phyloP scores from a whole-genome alignment of 2,329 filamentous ascomycete species.

The Alternaria brassicicola region DNA sequence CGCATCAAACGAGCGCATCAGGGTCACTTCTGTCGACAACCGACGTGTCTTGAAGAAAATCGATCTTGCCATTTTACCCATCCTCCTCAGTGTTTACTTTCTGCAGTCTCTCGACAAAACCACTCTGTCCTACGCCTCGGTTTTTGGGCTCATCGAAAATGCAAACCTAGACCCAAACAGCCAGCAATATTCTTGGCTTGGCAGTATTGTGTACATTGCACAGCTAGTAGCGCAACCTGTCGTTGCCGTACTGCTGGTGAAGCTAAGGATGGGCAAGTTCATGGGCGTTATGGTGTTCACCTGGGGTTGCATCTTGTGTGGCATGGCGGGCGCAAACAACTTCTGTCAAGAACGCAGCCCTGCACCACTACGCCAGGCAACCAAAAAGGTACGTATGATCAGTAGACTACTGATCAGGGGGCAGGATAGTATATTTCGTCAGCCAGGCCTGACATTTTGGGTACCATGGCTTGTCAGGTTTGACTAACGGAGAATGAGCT shows the following conservation, averaged over 20 bases:
- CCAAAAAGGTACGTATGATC: too few relatives aligned
- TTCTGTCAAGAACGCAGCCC: too few relatives aligned
- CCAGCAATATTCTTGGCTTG: constrained; percentile 61
- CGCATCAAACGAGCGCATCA: constrained; percentile 53
- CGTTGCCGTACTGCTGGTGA: constrained; percentile 62
- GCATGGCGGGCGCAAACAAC: constrained; percentile 65
- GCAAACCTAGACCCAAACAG: constrained; percentile 58
- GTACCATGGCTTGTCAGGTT: too few relatives aligned
- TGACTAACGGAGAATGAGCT: background rate
- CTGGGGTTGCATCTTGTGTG: constrained; percentile 64
- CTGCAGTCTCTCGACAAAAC: constrained; percentile 69
- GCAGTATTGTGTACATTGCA: constrained; percentile 60
- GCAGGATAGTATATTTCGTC: too few relatives aligned
- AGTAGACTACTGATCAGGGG: too few relatives aligned
- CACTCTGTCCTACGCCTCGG: constrained; percentile 65
- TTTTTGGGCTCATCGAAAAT: constrained; percentile 67
- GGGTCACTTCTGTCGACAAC: constrained; percentile 61
- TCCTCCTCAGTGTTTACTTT: constrained; percentile 67
- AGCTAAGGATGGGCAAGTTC: constrained; percentile 66
- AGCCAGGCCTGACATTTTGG: too few relatives aligned
- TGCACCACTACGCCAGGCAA: too few relatives aligned
- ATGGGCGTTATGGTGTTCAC: constrained; percentile 58
- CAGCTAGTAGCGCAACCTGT: constrained; percentile 61
- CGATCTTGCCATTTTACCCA: constrained; percentile 58
- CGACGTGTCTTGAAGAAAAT: constrained; percentile 58